Conservation (phyloP, 192 early-diverging fungal species). For the Coemansia sp. region DNA sequence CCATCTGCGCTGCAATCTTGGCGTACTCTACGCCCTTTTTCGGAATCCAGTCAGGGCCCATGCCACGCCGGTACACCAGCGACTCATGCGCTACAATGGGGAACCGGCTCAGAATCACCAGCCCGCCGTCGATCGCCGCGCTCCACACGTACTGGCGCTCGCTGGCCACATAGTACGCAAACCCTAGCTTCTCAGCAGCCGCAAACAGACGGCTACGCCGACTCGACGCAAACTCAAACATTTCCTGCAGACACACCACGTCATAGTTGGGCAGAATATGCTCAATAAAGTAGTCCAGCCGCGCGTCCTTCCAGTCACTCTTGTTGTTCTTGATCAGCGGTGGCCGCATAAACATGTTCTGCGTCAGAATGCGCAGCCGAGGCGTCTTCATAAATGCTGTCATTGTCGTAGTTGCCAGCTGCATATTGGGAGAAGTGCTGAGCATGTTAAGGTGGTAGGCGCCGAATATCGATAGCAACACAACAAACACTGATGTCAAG, state of each 20-base stretch:
- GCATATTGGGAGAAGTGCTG: constrained; percentile 6
- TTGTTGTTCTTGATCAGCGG: constrained; percentile 70
- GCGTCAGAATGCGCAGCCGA: constrained; percentile 57
- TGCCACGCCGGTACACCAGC: constrained; percentile 65
- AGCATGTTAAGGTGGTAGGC: constrained; percentile 38
- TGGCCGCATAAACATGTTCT: constrained; percentile 73
- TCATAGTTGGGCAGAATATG: constrained; percentile 71
- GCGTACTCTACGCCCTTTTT: constrained; percentile 80
- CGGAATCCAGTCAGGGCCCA: constrained; percentile 69
- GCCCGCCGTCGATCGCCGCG: constrained; percentile 70
- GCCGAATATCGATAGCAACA: constrained; percentile 34
- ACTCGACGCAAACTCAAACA: constrained; percentile 71
- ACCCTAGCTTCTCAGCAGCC: constrained; percentile 65
- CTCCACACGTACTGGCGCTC: constrained; percentile 63
- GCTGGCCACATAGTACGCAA: constrained; percentile 63
- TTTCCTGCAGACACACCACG: constrained; percentile 78
- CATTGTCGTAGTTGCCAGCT: neutral
- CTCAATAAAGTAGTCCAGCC: constrained; percentile 68
- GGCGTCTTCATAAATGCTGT: constrained; percentile 2
- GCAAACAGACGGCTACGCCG: constrained; percentile 60
- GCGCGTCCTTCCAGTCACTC: constrained; percentile 78
- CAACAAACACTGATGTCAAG: constrained; percentile 21
- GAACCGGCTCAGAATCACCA: constrained; percentile 71
- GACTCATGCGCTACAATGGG: constrained; percentile 62
- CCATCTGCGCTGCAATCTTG: constrained; percentile 59